A percentile compares a stretch with the other conserved stretches of the same genome.
Conservation (phyloP, 177 flowering plant species). For the Tripterygium wilfordii region DNA sequence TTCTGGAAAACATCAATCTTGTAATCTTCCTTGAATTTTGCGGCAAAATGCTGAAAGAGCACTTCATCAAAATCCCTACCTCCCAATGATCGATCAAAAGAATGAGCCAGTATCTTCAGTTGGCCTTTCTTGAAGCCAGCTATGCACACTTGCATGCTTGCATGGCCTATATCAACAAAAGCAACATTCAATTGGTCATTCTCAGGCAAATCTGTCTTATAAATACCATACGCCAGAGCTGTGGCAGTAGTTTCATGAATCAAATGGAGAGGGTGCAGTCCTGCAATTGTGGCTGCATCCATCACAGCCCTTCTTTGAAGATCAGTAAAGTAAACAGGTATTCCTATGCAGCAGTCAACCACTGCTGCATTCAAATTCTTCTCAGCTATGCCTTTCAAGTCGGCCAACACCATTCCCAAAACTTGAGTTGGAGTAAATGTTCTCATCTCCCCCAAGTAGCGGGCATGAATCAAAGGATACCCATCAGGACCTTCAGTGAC, state of each 20-base stretch:
- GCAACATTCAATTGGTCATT: slow-evolving; percentile 85
- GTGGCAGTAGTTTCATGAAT: slow-evolving; percentile 92
- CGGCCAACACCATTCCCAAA: slow-evolving; percentile 72
- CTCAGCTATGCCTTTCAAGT: slow-evolving; percentile 79
- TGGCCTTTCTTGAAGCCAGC: slow-evolving; percentile 94
- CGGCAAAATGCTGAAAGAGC: slow-evolving; percentile 72
- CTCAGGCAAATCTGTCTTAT: slow-evolving; percentile 92
- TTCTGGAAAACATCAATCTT: slow-evolving; percentile 80
- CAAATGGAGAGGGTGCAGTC: slow-evolving; percentile 74
- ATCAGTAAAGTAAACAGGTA: slow-evolving; percentile 88
- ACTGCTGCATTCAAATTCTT: slow-evolving; percentile 89
- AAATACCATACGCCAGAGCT: slow-evolving; percentile 96
- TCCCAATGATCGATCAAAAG: slow-evolving; percentile 78
- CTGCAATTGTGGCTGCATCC: slow-evolving; percentile 94
- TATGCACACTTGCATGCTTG: slow-evolving; percentile 92
- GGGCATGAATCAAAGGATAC: slow-evolving; percentile 66
- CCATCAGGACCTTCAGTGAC: slow-evolving; percentile 97
- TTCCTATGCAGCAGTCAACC: slow-evolving; percentile 90
- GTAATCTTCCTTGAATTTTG: slow-evolving; percentile 73
- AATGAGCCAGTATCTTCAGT: slow-evolving; percentile 69
- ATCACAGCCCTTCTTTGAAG: slow-evolving; percentile 85
- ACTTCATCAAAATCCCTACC: slow-evolving; percentile 95
- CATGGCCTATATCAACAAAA: slow-evolving; percentile 87
- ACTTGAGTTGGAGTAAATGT: slow-evolving; percentile 77
- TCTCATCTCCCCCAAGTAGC: slow-evolving; percentile 66